Percentiles rank a stretch among this genome's conserved stretches.
Evolutionary conservation across 106 monocot species (phyloP).

Genomic region (Hemerocallis citrina): DNA sequence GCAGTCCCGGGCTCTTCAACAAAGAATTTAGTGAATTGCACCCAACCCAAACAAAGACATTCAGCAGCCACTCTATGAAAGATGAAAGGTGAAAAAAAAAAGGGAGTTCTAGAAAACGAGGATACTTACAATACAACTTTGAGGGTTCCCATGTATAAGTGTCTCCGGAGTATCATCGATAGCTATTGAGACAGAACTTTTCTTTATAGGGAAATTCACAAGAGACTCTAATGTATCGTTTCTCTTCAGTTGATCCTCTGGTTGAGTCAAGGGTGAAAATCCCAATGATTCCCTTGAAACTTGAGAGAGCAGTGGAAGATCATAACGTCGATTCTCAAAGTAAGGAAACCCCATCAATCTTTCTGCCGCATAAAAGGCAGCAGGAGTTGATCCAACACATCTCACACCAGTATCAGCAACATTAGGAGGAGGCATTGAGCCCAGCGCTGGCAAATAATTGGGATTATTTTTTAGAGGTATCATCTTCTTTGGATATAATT

Average conservation of each 20-base stretch:
- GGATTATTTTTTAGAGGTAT: conserved; percentile 1
- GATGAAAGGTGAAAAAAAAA: background rate
- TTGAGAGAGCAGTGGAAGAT: conserved; percentile 2
- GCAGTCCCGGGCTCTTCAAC: conserved; percentile 7
- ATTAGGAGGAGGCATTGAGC: background rate
- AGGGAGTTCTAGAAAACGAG: too few species aligned
- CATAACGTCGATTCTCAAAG: conserved; percentile 11
- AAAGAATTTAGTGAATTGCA: conserved; percentile 5
- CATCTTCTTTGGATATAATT: too few species aligned
- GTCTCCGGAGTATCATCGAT: background rate
- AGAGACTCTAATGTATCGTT: conserved; percentile 11
- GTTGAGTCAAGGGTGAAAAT: too few species aligned
- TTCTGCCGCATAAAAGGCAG: conserved; percentile 27
- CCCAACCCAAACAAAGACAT: conserved; percentile 16
- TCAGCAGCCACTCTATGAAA: too few species aligned
- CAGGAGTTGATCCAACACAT: conserved; percentile 21
- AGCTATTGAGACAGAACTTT: conserved; percentile 3
- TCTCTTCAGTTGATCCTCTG: too few species aligned
- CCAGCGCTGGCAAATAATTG: background rate
- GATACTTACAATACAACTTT: background rate
- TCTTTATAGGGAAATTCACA: conserved; percentile 8
- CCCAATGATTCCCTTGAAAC: too few species aligned
- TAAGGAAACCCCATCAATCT: conserved; percentile 23
- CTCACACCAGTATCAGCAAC: background rate
- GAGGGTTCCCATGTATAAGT: background rate